These are phyloP conservation scores for Rhodomyrtus psidioides DNA, from an alignment of 441 rosid species.

Conservation along the genomic window DNA sequence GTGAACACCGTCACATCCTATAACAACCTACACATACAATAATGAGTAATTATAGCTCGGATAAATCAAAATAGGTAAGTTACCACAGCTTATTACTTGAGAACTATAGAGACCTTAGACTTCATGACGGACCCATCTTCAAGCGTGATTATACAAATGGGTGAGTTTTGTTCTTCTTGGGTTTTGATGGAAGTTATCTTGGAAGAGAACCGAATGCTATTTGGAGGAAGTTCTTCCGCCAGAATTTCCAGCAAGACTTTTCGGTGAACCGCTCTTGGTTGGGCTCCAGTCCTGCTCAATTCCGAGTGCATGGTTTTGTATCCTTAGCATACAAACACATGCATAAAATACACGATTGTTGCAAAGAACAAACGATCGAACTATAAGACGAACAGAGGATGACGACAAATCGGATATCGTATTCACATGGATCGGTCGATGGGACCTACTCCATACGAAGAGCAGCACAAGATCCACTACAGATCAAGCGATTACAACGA, in stretches of 20 bases:
- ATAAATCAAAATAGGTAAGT: background rate
- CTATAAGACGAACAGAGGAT: background rate
- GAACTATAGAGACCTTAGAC: conserved; percentile 21
- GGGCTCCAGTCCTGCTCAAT: background rate
- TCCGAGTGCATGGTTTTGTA: background rate
- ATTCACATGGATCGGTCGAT: background rate
- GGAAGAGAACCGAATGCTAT: conserved; percentile 30
- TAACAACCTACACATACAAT: conserved; percentile 12
- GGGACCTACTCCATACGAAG: background rate
- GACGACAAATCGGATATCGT: background rate
- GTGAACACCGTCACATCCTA: conserved; percentile 50
- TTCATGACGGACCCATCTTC: conserved; percentile 29
- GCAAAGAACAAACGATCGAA: background rate
- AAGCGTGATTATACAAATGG: conserved; percentile 12
- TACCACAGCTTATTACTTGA: background rate
- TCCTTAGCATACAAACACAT: background rate
- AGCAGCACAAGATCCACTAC: background rate
- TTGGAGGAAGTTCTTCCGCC: conserved; percentile 27
- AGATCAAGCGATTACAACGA: background rate
- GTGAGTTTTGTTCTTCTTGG: background rate
- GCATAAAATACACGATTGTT: background rate
- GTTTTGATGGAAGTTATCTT: conserved; percentile 16
- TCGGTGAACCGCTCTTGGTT: conserved; percentile 19
- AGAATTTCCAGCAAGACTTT: conserved; percentile 23
- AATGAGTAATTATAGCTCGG: background rate